Evolutionary conservation across 2,329 filamentous ascomycete species (phyloP).

Genomic region (Aspergillus spinulosporus): DNA sequence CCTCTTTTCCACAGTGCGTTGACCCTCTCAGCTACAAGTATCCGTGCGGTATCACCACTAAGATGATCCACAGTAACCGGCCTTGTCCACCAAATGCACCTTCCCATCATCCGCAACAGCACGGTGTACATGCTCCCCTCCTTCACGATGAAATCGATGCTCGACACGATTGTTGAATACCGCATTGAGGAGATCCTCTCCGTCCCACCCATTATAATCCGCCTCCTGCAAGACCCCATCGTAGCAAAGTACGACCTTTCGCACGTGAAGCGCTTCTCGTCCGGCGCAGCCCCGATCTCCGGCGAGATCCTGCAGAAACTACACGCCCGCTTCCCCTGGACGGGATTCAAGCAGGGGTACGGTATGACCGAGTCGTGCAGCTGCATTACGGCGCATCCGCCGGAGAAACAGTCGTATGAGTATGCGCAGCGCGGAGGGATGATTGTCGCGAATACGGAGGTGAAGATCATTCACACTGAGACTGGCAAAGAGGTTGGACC

Average conservation of each 20-base stretch:
- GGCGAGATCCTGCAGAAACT: conserved; percentile 59
- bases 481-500: conserved; percentile 53
- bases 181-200: conserved; percentile 58
- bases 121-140: conserved; percentile 64
- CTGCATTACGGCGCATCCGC: conserved; percentile 64
- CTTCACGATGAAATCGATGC: conserved; percentile 64
- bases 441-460: conserved; percentile 60
- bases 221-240: conserved; percentile 55
- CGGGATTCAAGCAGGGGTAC: conserved; percentile 65
- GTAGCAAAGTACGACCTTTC: conserved; percentile 55
- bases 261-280: conserved; percentile 58
- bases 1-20: conserved; percentile 58
- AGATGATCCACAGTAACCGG: conserved; percentile 50
- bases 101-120: conserved; percentile 64
- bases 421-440: conserved; percentile 44
- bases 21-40: too few relatives aligned
- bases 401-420: conserved; percentile 56
- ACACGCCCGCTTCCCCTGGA: conserved; percentile 57
- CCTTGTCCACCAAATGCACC: conserved; percentile 62
- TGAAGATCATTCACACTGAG: conserved; percentile 57
- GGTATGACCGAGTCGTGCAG: conserved; percentile 68
- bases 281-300: conserved; percentile 60
- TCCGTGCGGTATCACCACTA: neutral
- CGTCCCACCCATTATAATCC: conserved; percentile 63
- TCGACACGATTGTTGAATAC: conserved; percentile 54